Base-by-base conservation (phyloP, 2,329 filamentous ascomycete genomes). In the Leptosphaerulina australis region DNA sequence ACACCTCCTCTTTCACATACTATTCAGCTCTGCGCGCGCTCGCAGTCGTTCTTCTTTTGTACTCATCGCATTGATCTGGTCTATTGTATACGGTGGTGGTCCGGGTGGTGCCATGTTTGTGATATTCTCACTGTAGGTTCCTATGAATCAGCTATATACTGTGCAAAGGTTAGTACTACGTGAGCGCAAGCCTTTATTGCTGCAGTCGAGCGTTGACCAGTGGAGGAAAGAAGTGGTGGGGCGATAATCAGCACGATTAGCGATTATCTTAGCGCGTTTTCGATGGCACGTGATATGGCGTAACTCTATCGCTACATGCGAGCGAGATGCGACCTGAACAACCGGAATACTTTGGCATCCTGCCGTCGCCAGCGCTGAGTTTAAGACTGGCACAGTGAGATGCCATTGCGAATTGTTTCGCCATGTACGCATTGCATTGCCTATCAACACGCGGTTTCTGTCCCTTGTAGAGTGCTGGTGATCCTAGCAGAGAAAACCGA, bases 11-110 rank as follows among this genome's bases (percentile, higher is more conserved):
- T 58, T 55, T 29, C 49, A 63, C 64, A 21, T 65, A 67, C 66
- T 67, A 36, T 48, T 56, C n/a, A 66, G 41, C 44, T 65, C 64
- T 30, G 66, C 64, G 33, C 45, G 45, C 6, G 66, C 66, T 39
- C 58, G 56, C 36, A 60, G 35, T 22, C 50, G 44, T 29, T 62
- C 62, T 25, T 56, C 50, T 8, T 55, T 53, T 9, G 59, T 60
- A 31, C 56, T 59, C 40, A 68, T 62, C 10, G 59, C 54, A n/a
- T 50, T 50, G 34, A 68, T 60, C 34, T 65, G 59, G 29, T 64
- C 62, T 12, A 44, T 44, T 1, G 63, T 63, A 20, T 68, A 67
- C 20, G 64, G 64, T 3, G 65, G 65, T 3, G 61, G 63, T 15
- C 55, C 61, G n/a, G 54, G 56, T 4, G 58, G 59, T 38, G 57